Evolutionary conservation across 306 rosid species (phyloP).

Genomic region (Quercus robur): DNA sequence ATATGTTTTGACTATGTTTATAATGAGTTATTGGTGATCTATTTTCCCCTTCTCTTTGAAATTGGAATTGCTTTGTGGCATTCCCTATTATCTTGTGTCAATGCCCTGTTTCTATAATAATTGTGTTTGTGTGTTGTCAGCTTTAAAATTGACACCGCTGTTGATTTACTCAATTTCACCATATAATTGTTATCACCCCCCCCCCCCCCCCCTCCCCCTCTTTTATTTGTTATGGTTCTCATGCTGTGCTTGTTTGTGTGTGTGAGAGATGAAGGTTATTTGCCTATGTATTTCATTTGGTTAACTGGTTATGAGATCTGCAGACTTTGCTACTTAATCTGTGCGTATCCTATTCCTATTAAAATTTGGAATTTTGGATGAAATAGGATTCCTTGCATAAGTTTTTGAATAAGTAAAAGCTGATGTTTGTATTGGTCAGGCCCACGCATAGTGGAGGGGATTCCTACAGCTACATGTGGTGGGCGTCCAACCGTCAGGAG

Average conservation of each 20-base stretch:
- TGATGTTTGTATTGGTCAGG: constrained; percentile 35
- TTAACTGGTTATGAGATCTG: constrained; percentile 19
- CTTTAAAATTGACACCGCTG: constrained; percentile 37
- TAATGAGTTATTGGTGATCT: constrained; percentile 10
- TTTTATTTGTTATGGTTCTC: constrained; percentile 60
- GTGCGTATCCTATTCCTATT: constrained; percentile 12
- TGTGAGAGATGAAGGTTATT: constrained; percentile 20
- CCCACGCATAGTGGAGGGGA: constrained; percentile 24
- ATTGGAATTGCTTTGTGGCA: constrained; percentile 25
- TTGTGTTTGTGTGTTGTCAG: constrained; percentile 50
- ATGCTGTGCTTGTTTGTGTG: constrained; percentile 38
- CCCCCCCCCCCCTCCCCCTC: too few species aligned
- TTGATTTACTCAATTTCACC: constrained; percentile 53
- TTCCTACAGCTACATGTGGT: constrained; percentile 25
- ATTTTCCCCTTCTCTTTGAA: constrained; percentile 5
- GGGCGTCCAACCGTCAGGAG: constrained; percentile 30
- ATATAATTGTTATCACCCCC: constrained; percentile 55
- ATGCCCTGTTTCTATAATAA: constrained; percentile 68
- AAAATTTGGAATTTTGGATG: constrained; percentile 14
- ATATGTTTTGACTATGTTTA: neutral
- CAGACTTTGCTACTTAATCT: constrained; percentile 5
- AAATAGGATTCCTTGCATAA: constrained; percentile 13
- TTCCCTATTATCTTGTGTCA: constrained; percentile 47
- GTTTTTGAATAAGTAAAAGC: constrained; percentile 16
- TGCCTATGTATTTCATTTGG: neutral